Percentiles rank a stretch among this genome's conserved stretches.
These are phyloP conservation scores for Venturia pyrina DNA, from an alignment of 2,329 filamentous ascomycete genomes.

Conservation along the genomic window DNA sequence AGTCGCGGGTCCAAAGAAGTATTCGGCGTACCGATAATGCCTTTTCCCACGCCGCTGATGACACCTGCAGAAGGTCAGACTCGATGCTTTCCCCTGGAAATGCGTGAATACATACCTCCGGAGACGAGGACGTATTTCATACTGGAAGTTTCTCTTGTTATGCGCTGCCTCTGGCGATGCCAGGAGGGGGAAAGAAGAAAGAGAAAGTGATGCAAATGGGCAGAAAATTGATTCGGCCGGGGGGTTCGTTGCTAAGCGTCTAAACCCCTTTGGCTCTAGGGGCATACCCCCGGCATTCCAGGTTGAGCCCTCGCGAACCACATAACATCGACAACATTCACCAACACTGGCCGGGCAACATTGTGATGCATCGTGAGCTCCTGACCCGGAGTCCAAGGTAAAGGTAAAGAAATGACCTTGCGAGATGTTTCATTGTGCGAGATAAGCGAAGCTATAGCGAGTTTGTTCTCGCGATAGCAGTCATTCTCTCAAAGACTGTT, in stretches of 20 bases:
- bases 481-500: background rate
- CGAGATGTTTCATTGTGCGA: background rate
- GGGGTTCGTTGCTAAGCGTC: background rate
- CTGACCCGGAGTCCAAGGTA: too few species aligned
- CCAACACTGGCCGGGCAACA: background rate
- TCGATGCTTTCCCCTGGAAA: background rate
- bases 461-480: background rate
- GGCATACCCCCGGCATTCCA: background rate
- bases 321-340: background rate
- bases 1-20: constrained; percentile 6
- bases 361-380: too few species aligned
- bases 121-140: constrained; percentile 16
- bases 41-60: constrained; percentile 53
- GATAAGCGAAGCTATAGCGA: background rate
- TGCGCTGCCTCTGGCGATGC: constrained; percentile 6
- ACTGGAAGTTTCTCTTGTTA: background rate
- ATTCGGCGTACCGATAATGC: constrained; percentile 51
- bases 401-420: too few species aligned
- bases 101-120: constrained; percentile 7
- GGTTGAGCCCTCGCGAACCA: background rate
- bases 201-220: background rate
- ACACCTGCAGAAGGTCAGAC: constrained; percentile 29
- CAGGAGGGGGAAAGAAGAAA: background rate
- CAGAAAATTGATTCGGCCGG: background rate
- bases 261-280: background rate